Base-by-base conservation (phyloP, 495 filamentous ascomycete species). In the Aspergillus diversus region DNA sequence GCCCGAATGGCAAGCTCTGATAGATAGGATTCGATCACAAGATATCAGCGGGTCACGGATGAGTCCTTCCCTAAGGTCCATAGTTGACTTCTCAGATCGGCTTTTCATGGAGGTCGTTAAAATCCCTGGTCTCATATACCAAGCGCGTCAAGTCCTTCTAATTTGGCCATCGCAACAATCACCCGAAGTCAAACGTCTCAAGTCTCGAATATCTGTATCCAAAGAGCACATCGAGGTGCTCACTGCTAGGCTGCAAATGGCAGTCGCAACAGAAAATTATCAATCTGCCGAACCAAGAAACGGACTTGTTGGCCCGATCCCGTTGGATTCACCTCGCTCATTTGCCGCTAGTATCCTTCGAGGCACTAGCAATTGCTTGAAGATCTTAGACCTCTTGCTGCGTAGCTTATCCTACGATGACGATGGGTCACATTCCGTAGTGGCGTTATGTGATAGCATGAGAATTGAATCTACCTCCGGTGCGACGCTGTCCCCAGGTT, bases 1-100 rank as follows among this genome's bases (percentile, higher is more conserved):
- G 17, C 66, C 71, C 6, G 69, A 73, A 34, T 75, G 73, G 74
- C 73, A 71, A 32, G 52, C 54, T n/a, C 62, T 73, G 37, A 70
- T 68, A 50, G 58, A 69, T 35, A 63, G 68, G 42, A 57, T 76
- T 9, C 48, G 72, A 27, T 47, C 53, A 21, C 68, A 72, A 34
- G 69, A 71, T 47, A 69, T 71, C 61, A 32, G 57, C 5, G 57
- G 59, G 33, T 61, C 59, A 5, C 61, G 64, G 0, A 64, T 63
- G 12, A 57, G 65, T 33, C 63, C 58, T 1, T 57, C 63, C 4
- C 65, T 71, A 39, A 49, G 66, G 5, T 43, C 66, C 17, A 66
- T 71, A 37, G 66, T 71, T 50, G 69, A 71, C 34, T 27, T 71
- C 12, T 66, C 68, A 50, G 69, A 71, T 59, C 61, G 66, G 1